Evolutionary conservation across 345 rosid genomes (phyloP).

Genomic region (Eucalyptus urophylla): DNA sequence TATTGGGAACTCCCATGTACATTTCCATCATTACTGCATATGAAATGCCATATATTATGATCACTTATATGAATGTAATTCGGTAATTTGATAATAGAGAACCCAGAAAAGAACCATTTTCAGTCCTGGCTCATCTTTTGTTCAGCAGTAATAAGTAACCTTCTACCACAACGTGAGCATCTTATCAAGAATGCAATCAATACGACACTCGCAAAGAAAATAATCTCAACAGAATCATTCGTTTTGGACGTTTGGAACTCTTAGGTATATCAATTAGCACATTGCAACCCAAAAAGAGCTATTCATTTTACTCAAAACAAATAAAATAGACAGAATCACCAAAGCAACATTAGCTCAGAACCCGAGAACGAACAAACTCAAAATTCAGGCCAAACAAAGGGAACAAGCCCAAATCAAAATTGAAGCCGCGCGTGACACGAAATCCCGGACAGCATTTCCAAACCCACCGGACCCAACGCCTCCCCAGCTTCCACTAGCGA

Average conservation of each 20-base stretch:
- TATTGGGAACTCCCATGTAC: not conserved
- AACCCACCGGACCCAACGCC: not conserved
- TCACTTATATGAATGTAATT: not conserved
- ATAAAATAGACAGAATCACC: not conserved
- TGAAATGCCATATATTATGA: not conserved
- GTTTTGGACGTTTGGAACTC: not conserved
- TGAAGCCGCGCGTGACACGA: not conserved
- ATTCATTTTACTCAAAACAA: not conserved
- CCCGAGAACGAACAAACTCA: not conserved
- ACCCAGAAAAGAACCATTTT: not conserved
- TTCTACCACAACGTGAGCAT: not conserved
- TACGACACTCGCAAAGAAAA: not conserved
- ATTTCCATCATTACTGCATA: not conserved
- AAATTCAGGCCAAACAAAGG: not conserved
- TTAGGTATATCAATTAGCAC: not conserved
- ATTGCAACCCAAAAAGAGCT: not conserved
- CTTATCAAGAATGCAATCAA: not conserved
- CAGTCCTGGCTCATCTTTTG: not conserved
- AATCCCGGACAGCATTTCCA: not conserved
- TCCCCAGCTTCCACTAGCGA: not conserved
- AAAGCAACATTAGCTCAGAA: not conserved
- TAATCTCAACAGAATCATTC: not conserved
- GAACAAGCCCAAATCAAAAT: not conserved
- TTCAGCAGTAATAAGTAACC: not conserved
- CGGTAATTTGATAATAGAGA: not conserved